Base-by-base conservation (phyloP, 441 rosid genomes). In the Brassica balearica region DNA sequence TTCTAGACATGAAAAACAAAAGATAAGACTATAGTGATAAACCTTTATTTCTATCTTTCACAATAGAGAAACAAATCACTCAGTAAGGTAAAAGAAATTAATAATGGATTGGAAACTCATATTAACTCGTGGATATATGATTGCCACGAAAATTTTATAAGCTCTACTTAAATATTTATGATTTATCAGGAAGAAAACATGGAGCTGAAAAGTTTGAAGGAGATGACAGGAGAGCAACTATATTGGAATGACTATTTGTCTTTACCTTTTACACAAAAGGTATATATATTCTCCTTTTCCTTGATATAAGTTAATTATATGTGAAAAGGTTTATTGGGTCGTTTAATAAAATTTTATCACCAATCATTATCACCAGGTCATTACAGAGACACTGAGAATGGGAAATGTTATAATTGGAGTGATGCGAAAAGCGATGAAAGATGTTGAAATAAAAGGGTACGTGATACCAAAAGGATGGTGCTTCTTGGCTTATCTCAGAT, bases 401-500 rank as follows among this genome's bases (percentile, higher is more conserved):
- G 99, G 98, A 68, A 96, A 92, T 85, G 84, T 96, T 6, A 93
- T 96, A 83, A 83, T 78, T 51, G 98, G 96, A 41, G 97, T 96
- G 77, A 93, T 96, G 95, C 79, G 98, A 65, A 96, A 90, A 82
- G 97, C 98, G 0, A 81, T 87, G 90, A 96, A 79, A 73, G 97
- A 96, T 69, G 83, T 92, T 6, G 88, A 91, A 81, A 84, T 93
- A 61, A 92, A 92, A 85, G 98, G 97, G 74, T 82, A 91, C 79
- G 80, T 87, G 67, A 96, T 94, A 79, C 99, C 98, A 43, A 90
- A 89, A 81, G 99, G 96, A 70, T 96, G 99, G 97, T 92, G 96
- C 67, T 90, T 90, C 79, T 84, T 96, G 8, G 88, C 93, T 4
- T 96, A 92, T 76, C 87, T 96, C 53, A 84, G 98, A 85, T 96